Evolutionary conservation across 2,329 filamentous ascomycete species (phyloP).

Genomic region (Furcasterigmium sp.): DNA sequence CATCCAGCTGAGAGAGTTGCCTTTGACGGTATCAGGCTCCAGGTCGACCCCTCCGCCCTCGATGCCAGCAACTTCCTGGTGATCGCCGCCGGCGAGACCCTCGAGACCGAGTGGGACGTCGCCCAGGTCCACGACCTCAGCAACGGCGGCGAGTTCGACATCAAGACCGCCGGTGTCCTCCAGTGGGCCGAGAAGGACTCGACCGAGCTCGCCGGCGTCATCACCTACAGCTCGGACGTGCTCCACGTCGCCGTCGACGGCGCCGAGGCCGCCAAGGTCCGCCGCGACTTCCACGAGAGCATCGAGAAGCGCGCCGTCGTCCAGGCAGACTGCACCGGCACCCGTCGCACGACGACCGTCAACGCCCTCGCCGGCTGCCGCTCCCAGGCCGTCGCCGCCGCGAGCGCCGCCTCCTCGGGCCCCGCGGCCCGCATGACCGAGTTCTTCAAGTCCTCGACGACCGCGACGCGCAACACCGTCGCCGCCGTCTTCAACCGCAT

Average conservation of each 20-base stretch:
- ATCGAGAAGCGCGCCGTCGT: conserved; percentile 43
- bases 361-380: conserved; percentile 50
- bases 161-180: conserved; percentile 51
- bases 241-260: conserved; percentile 54
- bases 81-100: conserved; percentile 41
- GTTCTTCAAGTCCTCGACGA: conserved; percentile 57
- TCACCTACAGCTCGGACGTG: conserved; percentile 55
- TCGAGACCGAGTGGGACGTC: conserved; percentile 49
- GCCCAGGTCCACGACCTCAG: conserved; percentile 49
- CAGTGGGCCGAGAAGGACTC: conserved; percentile 47
- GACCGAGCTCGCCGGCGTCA: conserved; percentile 46
- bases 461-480: conserved; percentile 41
- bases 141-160: conserved; percentile 46
- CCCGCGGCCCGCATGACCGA: conserved; percentile 44
- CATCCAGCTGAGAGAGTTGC: conserved; percentile 31
- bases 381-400: conserved; percentile 46
- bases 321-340: conserved; percentile 49
- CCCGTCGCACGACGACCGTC: conserved; percentile 34
- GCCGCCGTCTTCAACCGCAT: conserved; percentile 45
- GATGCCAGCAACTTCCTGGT: conserved; percentile 43
- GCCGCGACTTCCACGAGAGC: conserved; percentile 34
- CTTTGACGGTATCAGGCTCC: conserved; percentile 50
- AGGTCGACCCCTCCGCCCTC: conserved; percentile 37
- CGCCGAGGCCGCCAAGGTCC: conserved; percentile 42
- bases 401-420: conserved; percentile 43